Percentiles rank a stretch among this genome's conserved stretches.
phyloP scores from a whole-genome alignment of 2,329 filamentous ascomycete genomes.

The Gremmenia infestans region DNA sequence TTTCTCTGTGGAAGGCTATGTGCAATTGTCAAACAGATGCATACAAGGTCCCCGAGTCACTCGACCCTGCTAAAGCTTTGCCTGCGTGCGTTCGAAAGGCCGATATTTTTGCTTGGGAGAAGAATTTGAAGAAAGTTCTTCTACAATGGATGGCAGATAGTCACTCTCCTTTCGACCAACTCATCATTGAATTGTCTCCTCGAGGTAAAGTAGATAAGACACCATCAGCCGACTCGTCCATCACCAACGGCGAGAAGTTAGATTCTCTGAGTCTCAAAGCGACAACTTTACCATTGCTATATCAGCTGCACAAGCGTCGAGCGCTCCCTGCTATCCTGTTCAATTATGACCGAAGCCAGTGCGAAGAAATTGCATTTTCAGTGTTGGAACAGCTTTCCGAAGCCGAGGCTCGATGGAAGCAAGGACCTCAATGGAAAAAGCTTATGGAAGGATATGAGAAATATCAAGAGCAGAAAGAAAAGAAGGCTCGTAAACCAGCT shows the following conservation, averaged over 20 bases:
- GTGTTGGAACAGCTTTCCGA: constrained; percentile 49
- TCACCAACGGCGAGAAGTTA: constrained; percentile 14
- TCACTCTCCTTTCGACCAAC: constrained; percentile 37
- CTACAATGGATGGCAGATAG: constrained; percentile 53
- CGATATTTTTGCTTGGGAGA: constrained; percentile 63
- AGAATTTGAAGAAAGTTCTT: constrained; percentile 53
- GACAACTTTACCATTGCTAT: constrained; percentile 53
- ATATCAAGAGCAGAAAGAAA: constrained; percentile 45
- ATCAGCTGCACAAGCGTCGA: constrained; percentile 55
- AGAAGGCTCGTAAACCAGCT: constrained; percentile 40
- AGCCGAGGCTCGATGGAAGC: constrained; percentile 53
- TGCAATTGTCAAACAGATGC: constrained; percentile 46
- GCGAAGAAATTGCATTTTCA: constrained; percentile 52
- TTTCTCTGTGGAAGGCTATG: constrained; percentile 62
- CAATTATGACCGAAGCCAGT: constrained; percentile 65
- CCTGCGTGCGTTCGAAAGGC: constrained; percentile 55
- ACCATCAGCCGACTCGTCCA: constrained; percentile 14
- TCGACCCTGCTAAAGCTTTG: constrained; percentile 47
- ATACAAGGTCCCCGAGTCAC: constrained; percentile 44
- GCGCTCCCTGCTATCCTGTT: constrained; percentile 72
- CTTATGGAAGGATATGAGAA: constrained; percentile 54
- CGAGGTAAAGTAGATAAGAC: constrained; percentile 2
- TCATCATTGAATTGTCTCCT: constrained; percentile 42
- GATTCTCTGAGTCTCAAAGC: constrained; percentile 32
- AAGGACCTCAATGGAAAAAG: constrained; percentile 54